Evolutionary conservation across 805 yeast genomes (phyloP), one percentile per base, ranked within the genome.

Genomic region (Candida odintsovae): DNA sequence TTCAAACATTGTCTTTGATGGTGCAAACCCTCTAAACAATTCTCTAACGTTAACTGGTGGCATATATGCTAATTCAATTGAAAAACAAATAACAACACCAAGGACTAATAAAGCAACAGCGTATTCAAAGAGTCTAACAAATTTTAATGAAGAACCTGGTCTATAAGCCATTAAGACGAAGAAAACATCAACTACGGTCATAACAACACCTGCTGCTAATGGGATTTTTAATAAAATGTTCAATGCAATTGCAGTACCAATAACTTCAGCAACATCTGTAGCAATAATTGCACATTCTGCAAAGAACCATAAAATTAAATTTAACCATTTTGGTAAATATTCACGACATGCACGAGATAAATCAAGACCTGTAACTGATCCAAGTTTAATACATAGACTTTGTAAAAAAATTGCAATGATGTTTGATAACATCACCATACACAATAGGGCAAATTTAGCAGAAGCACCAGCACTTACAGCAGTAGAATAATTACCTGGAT

Each of bases 231-330:
- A 75, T 40, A 90, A 64, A 47, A 90, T 86, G 57, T 88, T 83
- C 39, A 90, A 69, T 0, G 96, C 82, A 50, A 90, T 86, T 9
- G 96, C 96, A 6, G 96, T 85, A 41, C 97, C 97, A 22, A 90
- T 88, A 8, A 90, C 97, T 63, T 90, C 97, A 0, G 97, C 97
- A 53, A 90, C 73, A 67, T 90, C 97, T 0, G 97, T 90, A 15
- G 96, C 92, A 38, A 90, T 82, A 49, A 90, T 90, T 8, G 96
- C 95, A 47, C 86, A 66, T 58, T 90, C 97, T 0, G 96, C 92
- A 59, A 86, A 75, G n/a, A 82, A 62, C 65, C 90, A 90, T 5
- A 89, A 63, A 3, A 73, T 52, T 37, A 78, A 52, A 57, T 87
- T 86, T 56, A 86, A 62, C 79, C 84, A 79, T 22, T 64, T 64